These are phyloP conservation scores for Leptosphaerulina australis DNA, from an alignment of 2,329 filamentous ascomycete species.

Conservation along the genomic window DNA sequence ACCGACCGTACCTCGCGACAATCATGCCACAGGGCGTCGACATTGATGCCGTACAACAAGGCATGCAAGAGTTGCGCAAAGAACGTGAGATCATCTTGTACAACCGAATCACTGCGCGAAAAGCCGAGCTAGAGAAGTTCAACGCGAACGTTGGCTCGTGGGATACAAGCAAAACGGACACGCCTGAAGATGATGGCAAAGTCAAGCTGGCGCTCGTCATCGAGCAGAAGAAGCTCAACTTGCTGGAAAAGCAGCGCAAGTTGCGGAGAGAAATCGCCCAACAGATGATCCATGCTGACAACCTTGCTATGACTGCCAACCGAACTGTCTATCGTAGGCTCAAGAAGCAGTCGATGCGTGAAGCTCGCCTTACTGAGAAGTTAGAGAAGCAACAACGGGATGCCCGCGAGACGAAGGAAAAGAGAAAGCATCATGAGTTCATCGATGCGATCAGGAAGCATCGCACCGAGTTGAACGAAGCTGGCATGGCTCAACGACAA, in stretches of 20 bases:
- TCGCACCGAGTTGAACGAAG: slow-evolving; percentile 74
- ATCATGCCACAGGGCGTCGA: slow-evolving; percentile 90
- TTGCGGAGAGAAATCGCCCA: slow-evolving; percentile 86
- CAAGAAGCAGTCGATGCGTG: slow-evolving; percentile 96
- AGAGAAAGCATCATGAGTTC: slow-evolving; percentile 96
- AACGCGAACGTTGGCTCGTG: slow-evolving; percentile 86
- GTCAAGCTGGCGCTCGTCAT: slow-evolving; percentile 90
- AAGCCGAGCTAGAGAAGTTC: slow-evolving; percentile 80
- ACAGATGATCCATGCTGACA: slow-evolving; percentile 94
- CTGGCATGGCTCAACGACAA: slow-evolving; percentile 68
- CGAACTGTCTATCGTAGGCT: slow-evolving; percentile 86
- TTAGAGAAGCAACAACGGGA: slow-evolving; percentile 98
- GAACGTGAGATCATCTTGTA: slow-evolving; percentile 88
- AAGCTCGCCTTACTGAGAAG: slow-evolving; percentile 97
- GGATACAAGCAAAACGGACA: slow-evolving; percentile 75
- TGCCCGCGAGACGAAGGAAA: slow-evolving; percentile 92
- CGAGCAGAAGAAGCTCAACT: slow-evolving; percentile 87
- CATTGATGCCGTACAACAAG: slow-evolving; percentile 63
- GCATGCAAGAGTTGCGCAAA: slow-evolving; percentile 67
- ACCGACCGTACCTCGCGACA: slow-evolving; percentile 81
- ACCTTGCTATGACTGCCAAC: slow-evolving; percentile 96
- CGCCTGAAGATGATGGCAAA: slow-evolving; percentile 72
- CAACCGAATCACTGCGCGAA: slow-evolving; percentile 85
- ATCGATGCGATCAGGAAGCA: slow-evolving; percentile 85
- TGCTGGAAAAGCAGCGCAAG: slow-evolving; percentile 87